Conservation (phyloP, 495 filamentous ascomycete genomes). For the Xylaria flabelliformis region DNA sequence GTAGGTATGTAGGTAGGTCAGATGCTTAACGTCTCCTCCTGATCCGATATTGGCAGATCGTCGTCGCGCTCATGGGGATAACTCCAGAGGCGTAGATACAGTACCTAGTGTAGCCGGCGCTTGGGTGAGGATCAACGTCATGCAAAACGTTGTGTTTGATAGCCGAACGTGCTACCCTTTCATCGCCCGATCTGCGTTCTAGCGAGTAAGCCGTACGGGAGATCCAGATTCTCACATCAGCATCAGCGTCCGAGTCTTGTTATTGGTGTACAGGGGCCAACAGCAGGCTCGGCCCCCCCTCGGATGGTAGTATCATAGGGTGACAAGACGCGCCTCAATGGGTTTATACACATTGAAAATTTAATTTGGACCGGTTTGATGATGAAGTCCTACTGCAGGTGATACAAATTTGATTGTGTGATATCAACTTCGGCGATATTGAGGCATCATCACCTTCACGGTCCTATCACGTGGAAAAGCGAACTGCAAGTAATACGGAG, state of each 20-base stretch:
- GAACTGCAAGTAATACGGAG: constrained; percentile 26
- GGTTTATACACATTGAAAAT: constrained; percentile 4
- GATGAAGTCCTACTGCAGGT: constrained; percentile 24
- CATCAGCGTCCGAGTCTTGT: constrained; percentile 11
- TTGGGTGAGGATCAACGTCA: constrained; percentile 16
- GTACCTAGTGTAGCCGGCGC: neutral
- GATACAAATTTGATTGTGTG: constrained; percentile 25
- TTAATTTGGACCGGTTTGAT: constrained; percentile 10
- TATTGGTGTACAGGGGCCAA: constrained; percentile 19
- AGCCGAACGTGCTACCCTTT: constrained; percentile 25
- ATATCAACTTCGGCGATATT: constrained; percentile 22
- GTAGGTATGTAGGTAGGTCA: neutral
- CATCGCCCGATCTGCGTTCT: constrained; percentile 24
- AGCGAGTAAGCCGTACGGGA: constrained; percentile 19
- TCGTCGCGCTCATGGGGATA: neutral
- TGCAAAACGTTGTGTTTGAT: constrained; percentile 25
- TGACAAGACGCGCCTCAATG: constrained; percentile 14
- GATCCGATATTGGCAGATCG: constrained; percentile 12
- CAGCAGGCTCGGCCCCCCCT: constrained; percentile 10
- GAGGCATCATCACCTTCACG: neutral
- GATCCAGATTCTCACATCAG: constrained; percentile 27
- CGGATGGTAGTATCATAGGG: constrained; percentile 13
- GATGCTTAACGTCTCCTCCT: constrained; percentile 5
- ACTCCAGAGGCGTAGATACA: neutral
- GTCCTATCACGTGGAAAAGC: constrained; percentile 27